These are phyloP conservation scores for Cyberlindnera galapagoensis DNA, from an alignment of 805 yeast species.

Conservation along the genomic window DNA sequence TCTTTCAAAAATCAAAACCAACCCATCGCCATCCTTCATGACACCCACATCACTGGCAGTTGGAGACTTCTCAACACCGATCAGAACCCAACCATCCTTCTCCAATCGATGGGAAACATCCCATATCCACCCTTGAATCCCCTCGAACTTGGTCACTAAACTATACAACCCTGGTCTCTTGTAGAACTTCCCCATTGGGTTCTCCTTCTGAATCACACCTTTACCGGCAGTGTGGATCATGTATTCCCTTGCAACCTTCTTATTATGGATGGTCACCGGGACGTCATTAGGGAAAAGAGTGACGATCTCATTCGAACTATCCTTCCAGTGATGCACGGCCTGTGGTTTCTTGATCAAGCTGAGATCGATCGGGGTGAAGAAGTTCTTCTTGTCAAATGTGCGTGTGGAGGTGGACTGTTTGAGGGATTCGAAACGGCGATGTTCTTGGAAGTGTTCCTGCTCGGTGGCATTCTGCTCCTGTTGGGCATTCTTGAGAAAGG, in stretches of 20 bases:
- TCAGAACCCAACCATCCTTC: conserved; percentile 28
- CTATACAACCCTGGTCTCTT: no score
- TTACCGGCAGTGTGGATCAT: conserved; percentile 13
- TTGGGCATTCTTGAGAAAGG: conserved; percentile 38
- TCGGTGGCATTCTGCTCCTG: conserved; percentile 31
- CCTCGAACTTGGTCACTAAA: conserved; percentile 34
- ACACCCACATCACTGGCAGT: no score
- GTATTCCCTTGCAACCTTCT: no score
- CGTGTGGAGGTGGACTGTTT: conserved; percentile 31
- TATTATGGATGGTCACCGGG: no score
- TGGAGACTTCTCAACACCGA: conserved; percentile 25
- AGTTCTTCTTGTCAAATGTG: conserved; percentile 32
- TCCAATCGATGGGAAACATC: no score
- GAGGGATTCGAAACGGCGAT: conserved; percentile 38
- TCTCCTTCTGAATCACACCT: conserved; percentile 24
- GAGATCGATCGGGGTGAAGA: conserved; percentile 32
- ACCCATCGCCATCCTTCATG: no score
- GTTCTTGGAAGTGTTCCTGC: conserved; percentile 40
- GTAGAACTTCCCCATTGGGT: conserved; percentile 34
- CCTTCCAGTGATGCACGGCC: no score
- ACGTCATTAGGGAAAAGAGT: no score
- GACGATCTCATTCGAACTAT: no score
- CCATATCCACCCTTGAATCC: no score
- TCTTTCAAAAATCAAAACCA: conserved; percentile 35
- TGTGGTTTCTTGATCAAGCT: no score